phyloP scores from a whole-genome alignment of 805 yeast genomes.

The Komagataella mondaviorum region DNA sequence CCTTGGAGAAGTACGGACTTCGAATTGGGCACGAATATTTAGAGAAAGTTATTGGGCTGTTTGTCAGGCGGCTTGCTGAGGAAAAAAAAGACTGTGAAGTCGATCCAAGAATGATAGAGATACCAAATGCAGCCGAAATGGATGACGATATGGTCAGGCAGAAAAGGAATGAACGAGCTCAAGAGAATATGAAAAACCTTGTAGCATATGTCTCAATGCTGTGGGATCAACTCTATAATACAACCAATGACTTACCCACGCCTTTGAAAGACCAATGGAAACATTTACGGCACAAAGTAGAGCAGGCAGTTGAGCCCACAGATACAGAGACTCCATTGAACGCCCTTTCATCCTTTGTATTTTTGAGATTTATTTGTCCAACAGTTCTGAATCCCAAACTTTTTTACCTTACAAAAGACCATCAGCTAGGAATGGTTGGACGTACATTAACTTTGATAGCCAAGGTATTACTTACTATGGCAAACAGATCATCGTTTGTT shows the following conservation, averaged over 20 bases:
- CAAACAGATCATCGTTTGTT: slow-evolving; percentile 60
- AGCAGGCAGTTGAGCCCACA: slow-evolving; percentile 41
- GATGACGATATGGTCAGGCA: slow-evolving; percentile 7
- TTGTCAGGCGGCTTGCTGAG: slow-evolving; percentile 35
- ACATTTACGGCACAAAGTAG: slow-evolving; percentile 50
- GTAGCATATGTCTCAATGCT: slow-evolving; percentile 36
- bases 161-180: slow-evolving; percentile 6
- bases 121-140: slow-evolving; percentile 20
- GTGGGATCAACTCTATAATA: slow-evolving; percentile 52
- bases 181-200: slow-evolving; percentile 27
- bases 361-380: slow-evolving; percentile 79
- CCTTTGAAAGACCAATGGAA: slow-evolving; percentile 53
- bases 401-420: slow-evolving; percentile 57
- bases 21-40: slow-evolving; percentile 72
- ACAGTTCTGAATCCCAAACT: slow-evolving; percentile 84
- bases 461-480: slow-evolving; percentile 64
- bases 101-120: slow-evolving; percentile 42
- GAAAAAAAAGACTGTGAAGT: slow-evolving; percentile 58
- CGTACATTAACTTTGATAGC: slow-evolving; percentile 74
- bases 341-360: slow-evolving; percentile 73
- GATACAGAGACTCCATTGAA: slow-evolving; percentile 42
- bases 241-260: slow-evolving; percentile 65
- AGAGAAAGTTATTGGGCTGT: slow-evolving; percentile 57
- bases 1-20: slow-evolving; percentile 65
- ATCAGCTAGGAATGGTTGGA: slow-evolving; percentile 59